A percentile compares a stretch with the other conserved stretches of the same genome.
phyloP scores from a whole-genome alignment of 2,329 filamentous ascomycete genomes.

The Colletotrichum lini region DNA sequence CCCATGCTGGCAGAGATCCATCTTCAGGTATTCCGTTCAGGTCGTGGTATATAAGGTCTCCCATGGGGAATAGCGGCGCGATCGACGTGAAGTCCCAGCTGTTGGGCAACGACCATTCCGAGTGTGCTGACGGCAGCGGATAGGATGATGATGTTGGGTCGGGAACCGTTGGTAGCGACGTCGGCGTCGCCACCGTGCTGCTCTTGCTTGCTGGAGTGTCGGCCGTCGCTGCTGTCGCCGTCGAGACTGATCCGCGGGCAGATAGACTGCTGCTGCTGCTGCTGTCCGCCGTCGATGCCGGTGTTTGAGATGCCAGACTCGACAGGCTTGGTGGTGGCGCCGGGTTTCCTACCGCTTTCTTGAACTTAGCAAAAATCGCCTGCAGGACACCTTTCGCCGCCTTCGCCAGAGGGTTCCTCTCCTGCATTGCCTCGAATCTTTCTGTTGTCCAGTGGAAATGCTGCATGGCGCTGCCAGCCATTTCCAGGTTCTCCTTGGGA shows the following conservation, averaged over 20 bases:
- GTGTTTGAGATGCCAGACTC: conserved; percentile 33
- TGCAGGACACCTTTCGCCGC: conserved; percentile 69
- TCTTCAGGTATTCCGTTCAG: conserved; percentile 59
- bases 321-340: conserved; percentile 41
- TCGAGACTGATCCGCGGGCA: conserved; percentile 38
- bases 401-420: conserved; percentile 67
- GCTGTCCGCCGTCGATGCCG: conserved; percentile 42
- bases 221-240: conserved; percentile 32
- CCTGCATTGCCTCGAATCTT: conserved; percentile 69
- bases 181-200: conserved; percentile 39
- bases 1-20: conserved; percentile 45
- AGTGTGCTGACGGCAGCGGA: conserved; percentile 34
- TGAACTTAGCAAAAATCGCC: conserved; percentile 68
- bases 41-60: conserved; percentile 71
- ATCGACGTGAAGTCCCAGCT: conserved; percentile 66
- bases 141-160: conserved; percentile 45
- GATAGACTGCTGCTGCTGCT: conserved; percentile 40
- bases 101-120: conserved; percentile 57
- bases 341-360: conserved; percentile 60
- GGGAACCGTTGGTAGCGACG: conserved; percentile 44
- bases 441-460: conserved; percentile 73
- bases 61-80: conserved; percentile 69
- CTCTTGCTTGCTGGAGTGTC: conserved; percentile 42
- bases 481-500: conserved; percentile 67
- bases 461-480: conserved; percentile 63